Evolutionary conservation across 352 stramenopile species (phyloP).

Genomic region (Globisporangium cederbergense): DNA sequence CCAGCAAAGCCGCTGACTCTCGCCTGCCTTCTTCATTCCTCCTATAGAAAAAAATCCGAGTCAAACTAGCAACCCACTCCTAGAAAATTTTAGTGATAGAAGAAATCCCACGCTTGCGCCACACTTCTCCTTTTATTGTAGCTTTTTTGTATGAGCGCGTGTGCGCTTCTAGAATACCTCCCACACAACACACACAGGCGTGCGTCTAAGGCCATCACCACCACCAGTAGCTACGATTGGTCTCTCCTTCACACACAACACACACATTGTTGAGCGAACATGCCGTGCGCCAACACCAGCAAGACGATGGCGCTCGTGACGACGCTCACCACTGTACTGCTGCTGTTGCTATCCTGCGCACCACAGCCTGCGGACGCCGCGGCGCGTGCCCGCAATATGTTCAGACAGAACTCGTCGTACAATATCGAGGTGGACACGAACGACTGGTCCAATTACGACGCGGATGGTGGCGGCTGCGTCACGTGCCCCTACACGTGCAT

Average conservation of each 20-base stretch:
- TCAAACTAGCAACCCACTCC: background rate
- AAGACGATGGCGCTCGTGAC: background rate
- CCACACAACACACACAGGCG: background rate
- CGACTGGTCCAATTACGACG: slow-evolving; percentile 83
- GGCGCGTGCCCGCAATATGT: slow-evolving; percentile 30
- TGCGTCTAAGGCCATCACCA: background rate
- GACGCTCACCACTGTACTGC: background rate
- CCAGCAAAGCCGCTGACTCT: no score
- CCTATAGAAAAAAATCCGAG: background rate
- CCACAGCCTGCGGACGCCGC: background rate
- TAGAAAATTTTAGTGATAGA: background rate
- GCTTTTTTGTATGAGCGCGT: background rate
- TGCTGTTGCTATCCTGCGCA: background rate
- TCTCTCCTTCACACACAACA: background rate
- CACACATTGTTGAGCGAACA: background rate
- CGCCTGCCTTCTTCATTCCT: background rate
- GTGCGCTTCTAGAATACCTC: background rate
- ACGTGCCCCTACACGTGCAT: slow-evolving; percentile 88
- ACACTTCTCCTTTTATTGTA: background rate
- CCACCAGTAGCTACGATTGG: no score
- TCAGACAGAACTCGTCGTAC: slow-evolving; percentile 54
- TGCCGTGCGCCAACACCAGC: background rate
- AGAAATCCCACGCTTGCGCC: background rate
- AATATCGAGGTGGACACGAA: slow-evolving; percentile 63
- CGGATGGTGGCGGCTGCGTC: slow-evolving; percentile 73